Evolutionary conservation across 2,329 filamentous ascomycete species (phyloP), one percentile per base, ranked within the genome.

Genomic region (Phialophora macrospora): DNA sequence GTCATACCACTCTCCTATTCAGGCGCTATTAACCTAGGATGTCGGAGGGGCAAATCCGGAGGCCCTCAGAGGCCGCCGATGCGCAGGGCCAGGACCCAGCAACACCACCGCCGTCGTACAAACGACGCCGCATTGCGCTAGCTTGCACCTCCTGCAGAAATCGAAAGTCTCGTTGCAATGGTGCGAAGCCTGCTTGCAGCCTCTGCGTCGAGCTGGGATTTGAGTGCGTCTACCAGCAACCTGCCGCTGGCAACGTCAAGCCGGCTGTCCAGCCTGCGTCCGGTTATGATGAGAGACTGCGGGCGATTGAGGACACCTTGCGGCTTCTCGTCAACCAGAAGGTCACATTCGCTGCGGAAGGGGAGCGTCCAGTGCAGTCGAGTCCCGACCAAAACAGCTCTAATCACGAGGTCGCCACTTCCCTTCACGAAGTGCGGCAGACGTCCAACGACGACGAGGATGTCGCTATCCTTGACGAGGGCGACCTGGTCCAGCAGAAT

Each of bases 101-200:
- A 38, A 61, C 67, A 49, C 63, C 67, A 28, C 63, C 67, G 8
- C 63, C 67, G 12, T 64, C 67, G 2, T 68, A 68, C 57, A 80
- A 80, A 66, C 73, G 78, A 17, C 74, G 78, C 17, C 72, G 78
- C 22, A 75, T 80, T 8, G 74, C 77, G 44, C 60, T 80, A 32
- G 78, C 78, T 38, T 80, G 78, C 59, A 77, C 77, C 67, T 73
- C 75, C 22, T 80, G 78, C 62, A 74, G 75, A 51, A 68, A 68
- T 48, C 73, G 76, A 32, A 76, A 79, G 62, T 73, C 72, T 26
- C 68, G 80, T 74, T 83, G 81, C 61, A 79, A 82, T 72, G 80
- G 80, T 11, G 68, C 68, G 11, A 74, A 78, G 22, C 81, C 81
- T 12, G 76, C 75, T 51, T 82, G 80, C 66, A 77, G 76, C n/a